Conservation (phyloP, 139 green algal genomes). For the Eudorina sp. region DNA sequence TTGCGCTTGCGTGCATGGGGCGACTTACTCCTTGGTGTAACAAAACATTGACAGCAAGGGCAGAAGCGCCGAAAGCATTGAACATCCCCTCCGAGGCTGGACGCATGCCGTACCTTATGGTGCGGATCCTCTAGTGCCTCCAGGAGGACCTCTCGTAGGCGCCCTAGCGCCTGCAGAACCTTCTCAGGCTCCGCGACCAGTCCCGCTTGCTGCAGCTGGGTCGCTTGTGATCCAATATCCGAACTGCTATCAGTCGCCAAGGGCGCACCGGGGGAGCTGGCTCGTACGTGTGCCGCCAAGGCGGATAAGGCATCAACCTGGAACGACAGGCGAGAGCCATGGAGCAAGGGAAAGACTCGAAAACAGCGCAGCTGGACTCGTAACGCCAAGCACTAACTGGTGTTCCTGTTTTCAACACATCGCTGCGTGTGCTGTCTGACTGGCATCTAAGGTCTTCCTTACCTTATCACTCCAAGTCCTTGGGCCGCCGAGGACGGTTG, state of each 20-base stretch:
- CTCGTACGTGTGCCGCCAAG: constrained; percentile 24
- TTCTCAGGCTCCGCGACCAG: constrained; percentile 25
- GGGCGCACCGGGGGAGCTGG: background rate
- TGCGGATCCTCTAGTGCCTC: constrained; percentile 66
- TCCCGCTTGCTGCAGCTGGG: background rate
- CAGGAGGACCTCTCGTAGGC: constrained; percentile 64
- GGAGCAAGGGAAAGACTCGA: no score
- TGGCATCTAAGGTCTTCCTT: background rate
- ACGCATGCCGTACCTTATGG: constrained; percentile 68
- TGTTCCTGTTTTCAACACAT: no score
- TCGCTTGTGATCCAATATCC: background rate
- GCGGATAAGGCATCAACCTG: constrained; percentile 4
- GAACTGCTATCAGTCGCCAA: background rate
- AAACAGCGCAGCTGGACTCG: no score
- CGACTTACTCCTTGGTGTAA: no score
- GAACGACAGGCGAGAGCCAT: no score
- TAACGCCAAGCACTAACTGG: no score
- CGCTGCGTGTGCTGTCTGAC: no score
- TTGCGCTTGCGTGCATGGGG: no score
- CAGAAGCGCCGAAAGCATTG: no score
- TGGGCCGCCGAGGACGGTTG: background rate
- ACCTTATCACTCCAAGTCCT: constrained; percentile 38
- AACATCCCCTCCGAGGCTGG: no score
- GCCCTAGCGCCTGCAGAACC: constrained; percentile 43
- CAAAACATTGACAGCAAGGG: no score